Conservation (phyloP, 768 basidiomycete genomes). For the Rhizopogon vesiculosus region DNA sequence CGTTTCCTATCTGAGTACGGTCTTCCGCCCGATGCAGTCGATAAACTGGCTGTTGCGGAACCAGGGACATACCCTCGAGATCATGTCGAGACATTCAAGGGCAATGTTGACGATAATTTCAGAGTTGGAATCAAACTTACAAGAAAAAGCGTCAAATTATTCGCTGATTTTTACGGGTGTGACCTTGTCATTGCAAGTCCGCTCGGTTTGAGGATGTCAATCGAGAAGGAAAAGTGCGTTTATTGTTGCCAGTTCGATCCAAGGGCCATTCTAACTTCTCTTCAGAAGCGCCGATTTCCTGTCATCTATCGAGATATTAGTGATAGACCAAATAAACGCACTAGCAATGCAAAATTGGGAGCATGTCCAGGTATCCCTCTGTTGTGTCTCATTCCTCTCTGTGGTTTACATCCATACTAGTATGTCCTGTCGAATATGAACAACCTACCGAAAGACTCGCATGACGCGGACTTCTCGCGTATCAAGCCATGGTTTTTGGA, state of each 20-base stretch:
- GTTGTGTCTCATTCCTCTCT: background rate
- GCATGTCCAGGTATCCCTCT: conserved; percentile 72
- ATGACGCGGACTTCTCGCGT: conserved; percentile 91
- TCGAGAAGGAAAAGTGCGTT: conserved; percentile 89
- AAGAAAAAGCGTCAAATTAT: conserved; percentile 86
- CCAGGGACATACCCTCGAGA: conserved; percentile 80
- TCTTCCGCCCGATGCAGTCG: conserved; percentile 70
- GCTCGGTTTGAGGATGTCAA: conserved; percentile 81
- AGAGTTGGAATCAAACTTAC: conserved; percentile 91
- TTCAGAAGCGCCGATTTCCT: conserved; percentile 82
- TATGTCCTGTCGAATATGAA: conserved; percentile 85
- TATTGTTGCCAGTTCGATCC: background rate
- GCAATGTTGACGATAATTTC: conserved; percentile 97
- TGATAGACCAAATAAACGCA: conserved; percentile 92
- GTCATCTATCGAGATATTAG: conserved; percentile 84
- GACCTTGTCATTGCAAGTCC: conserved; percentile 95
- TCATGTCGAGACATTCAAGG: conserved; percentile 90
- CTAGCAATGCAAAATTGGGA: conserved; percentile 99
- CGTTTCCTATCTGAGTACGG: conserved; percentile 83
- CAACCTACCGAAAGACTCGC: conserved; percentile 87
- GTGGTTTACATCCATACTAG: conserved; percentile 32
- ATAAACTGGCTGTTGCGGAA: conserved; percentile 73
- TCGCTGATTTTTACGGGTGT: conserved; percentile 84
- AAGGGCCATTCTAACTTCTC: background rate
- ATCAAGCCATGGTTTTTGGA: conserved; percentile 99